Base-by-base conservation (phyloP, 148 eudicot species). In the Beta vulgaris region DNA sequence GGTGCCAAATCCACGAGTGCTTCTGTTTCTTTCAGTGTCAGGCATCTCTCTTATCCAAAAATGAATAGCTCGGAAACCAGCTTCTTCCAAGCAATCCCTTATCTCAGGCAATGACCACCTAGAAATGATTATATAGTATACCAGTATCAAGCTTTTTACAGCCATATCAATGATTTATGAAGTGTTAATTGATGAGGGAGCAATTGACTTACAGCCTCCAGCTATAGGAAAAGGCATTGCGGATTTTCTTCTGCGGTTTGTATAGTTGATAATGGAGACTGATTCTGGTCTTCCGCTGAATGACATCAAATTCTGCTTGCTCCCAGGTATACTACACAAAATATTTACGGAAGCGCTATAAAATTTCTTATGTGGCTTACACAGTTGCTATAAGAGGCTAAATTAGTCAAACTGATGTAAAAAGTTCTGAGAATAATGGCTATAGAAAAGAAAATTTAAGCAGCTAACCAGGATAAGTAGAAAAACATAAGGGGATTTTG, bases 101-200 rank as follows among this genome's bases (percentile, higher is more conserved):
- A 95, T 88, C 83, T 95, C 98, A 49, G 98, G 97, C 85, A 95
- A 82, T 1, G 98, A 95, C 98, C 98, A 95, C 46, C 98, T 95
- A 84, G 15, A 36, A 81, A 44, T 31, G 4, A 21, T 48, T 4
- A 14, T 37, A 31, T 31, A 28, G 55, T 53, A 39, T 10, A 65
- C 18, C 69, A 32, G 21, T 29, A 31, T 32, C 46, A 32, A 18
- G 46, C 39, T 73, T 73, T 34, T 55, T 12, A 51, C 8, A 3
- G 66, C 23, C 43, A 48, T 35, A 8, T 16, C 59, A 25, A 7
- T 46, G 16, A 7, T 46, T 11, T 18, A 28, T 12, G 32, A 68
- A 31, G 34, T 23, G 49, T 25, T 18, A 36, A 36, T 25, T 28
- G 11, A 44, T 7, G 28, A 6, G 25, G 32, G 37, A 14, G 36